A percentile compares a stretch with the other conserved stretches of the same genome.
Conservation (phyloP, 371 early-diverging fungal genomes). For the Rhizopus delemar region DNA sequence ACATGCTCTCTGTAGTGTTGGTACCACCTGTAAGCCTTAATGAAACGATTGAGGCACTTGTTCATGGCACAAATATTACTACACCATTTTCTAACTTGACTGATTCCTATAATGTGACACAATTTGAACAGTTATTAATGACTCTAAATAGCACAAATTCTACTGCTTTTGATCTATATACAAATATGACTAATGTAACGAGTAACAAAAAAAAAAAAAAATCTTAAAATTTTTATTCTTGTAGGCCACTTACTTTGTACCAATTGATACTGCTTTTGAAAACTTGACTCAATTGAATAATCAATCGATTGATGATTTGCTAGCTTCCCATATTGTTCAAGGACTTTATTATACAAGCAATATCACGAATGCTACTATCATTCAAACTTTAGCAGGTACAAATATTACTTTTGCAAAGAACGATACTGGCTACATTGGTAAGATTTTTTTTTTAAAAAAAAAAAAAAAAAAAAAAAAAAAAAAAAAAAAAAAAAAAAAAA, state of each 20-base stretch:
- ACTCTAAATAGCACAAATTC: conserved; percentile 16
- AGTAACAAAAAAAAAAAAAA: not conserved
- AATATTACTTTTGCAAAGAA: conserved; percentile 12
- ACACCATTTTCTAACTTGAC: not conserved
- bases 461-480: too few species aligned
- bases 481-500: not conserved
- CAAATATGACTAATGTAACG: conserved; percentile 8
- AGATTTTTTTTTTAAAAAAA: too few species aligned
- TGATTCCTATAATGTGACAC: not conserved
- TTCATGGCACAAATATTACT: conserved; percentile 6
- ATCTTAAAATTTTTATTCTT: not conserved
- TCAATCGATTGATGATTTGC: conserved; percentile 15
- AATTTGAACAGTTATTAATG: conserved; percentile 12
- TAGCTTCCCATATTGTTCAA: conserved; percentile 38
- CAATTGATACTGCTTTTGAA: conserved; percentile 27
- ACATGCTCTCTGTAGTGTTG: conserved; percentile 15
- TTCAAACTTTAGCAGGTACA: conserved; percentile 7
- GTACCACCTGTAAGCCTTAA: conserved; percentile 30
- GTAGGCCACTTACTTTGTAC: conserved; percentile 41
- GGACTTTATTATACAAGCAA: conserved; percentile 47
- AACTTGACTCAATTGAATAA: conserved; percentile 5
- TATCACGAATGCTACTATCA: conserved; percentile 25
- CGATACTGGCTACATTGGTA: not conserved
- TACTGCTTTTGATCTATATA: not conserved
- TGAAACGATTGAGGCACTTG: conserved; percentile 17